These are phyloP conservation scores for Fusarium palustre DNA, from an alignment of 2,329 filamentous ascomycete species.

Conservation along the genomic window DNA sequence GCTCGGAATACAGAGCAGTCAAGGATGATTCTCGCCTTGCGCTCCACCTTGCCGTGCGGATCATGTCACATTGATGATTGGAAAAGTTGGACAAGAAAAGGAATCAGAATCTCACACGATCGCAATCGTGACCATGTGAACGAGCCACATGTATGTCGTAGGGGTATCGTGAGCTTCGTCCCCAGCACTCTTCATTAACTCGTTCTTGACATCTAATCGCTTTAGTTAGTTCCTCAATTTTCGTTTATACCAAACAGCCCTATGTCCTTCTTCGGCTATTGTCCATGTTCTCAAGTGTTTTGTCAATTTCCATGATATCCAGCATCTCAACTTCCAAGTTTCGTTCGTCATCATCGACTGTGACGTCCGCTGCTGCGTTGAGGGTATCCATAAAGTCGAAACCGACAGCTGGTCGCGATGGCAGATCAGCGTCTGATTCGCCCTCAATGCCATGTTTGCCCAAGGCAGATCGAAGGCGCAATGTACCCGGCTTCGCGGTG, in stretches of 20 bases:
- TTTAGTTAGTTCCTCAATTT: slow-evolving; percentile 35
- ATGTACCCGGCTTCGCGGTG: slow-evolving; percentile 56
- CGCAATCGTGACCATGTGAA: slow-evolving; percentile 2
- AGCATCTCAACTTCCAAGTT: slow-evolving; percentile 71
- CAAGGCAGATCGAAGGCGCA: slow-evolving; percentile 49
- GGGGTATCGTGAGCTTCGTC: slow-evolving; percentile 56
- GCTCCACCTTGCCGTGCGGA: slow-evolving; percentile 81
- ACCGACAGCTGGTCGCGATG: slow-evolving; percentile 52
- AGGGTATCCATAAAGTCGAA: slow-evolving; percentile 65
- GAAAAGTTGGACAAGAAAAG: slow-evolving; percentile 8
- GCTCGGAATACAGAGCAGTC: slow-evolving; percentile 81
- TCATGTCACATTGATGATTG: slow-evolving; percentile 24
- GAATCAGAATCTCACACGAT: slow-evolving; percentile 10
- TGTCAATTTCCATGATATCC: slow-evolving; percentile 74
- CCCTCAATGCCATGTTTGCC: slow-evolving; percentile 41
- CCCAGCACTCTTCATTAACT: slow-evolving; percentile 35
- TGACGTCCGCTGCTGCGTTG: slow-evolving; percentile 64
- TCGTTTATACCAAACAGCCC: slow-evolving; percentile 56
- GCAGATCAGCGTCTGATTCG: slow-evolving; percentile 42
- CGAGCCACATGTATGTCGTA: slow-evolving; percentile 27
- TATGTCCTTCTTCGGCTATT: slow-evolving; percentile 58
- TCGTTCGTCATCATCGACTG: slow-evolving; percentile 61
- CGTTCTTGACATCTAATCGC: slow-evolving; percentile 43
- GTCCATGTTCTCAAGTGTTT: slow-evolving; percentile 68
- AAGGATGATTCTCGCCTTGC: slow-evolving; percentile 81